Evolutionary conservation across 495 filamentous ascomycete genomes (phyloP).

Genomic region (Margaritispora aquatica): DNA sequence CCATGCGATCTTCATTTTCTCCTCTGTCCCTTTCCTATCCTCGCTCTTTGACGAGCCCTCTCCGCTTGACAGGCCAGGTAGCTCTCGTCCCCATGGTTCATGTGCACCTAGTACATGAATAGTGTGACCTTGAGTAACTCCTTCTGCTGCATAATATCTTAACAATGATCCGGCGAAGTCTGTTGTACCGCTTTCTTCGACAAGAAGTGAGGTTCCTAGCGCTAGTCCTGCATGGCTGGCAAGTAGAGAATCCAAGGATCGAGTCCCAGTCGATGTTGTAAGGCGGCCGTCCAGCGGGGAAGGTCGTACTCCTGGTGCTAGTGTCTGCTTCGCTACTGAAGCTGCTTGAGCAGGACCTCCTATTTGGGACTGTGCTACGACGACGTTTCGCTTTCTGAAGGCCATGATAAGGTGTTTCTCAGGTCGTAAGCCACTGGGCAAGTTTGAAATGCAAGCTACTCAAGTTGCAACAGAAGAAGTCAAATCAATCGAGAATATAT

Average conservation of each 20-base stretch:
- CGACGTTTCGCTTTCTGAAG: conserved; percentile 83
- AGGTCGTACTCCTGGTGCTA: conserved; percentile 67
- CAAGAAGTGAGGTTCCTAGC: conserved; percentile 69
- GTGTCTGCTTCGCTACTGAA: conserved; percentile 26
- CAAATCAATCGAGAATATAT: neutral
- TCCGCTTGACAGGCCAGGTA: conserved; percentile 59
- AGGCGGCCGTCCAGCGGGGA: conserved; percentile 84
- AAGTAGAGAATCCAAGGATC: conserved; percentile 76
- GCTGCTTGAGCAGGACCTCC: conserved; percentile 10
- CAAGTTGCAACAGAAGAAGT: neutral
- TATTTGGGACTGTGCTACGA: conserved; percentile 43
- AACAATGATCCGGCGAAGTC: conserved; percentile 85
- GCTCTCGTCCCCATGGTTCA: conserved; percentile 72
- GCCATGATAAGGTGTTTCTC: conserved; percentile 63
- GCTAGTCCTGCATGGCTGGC: conserved; percentile 86
- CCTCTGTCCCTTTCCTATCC: conserved; percentile 36
- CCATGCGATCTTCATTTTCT: conserved; percentile 99
- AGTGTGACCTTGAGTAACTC: conserved; percentile 83
- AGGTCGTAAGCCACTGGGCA: neutral
- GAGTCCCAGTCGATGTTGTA: conserved; percentile 86
- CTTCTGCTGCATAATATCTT: conserved; percentile 88
- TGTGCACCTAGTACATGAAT: conserved; percentile 78
- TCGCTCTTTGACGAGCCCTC: conserved; percentile 21
- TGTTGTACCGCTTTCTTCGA: conserved; percentile 93
- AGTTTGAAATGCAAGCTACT: neutral